Evolutionary conservation across 2,329 filamentous ascomycete species (phyloP).

Genomic region (Fusarium humuli): DNA sequence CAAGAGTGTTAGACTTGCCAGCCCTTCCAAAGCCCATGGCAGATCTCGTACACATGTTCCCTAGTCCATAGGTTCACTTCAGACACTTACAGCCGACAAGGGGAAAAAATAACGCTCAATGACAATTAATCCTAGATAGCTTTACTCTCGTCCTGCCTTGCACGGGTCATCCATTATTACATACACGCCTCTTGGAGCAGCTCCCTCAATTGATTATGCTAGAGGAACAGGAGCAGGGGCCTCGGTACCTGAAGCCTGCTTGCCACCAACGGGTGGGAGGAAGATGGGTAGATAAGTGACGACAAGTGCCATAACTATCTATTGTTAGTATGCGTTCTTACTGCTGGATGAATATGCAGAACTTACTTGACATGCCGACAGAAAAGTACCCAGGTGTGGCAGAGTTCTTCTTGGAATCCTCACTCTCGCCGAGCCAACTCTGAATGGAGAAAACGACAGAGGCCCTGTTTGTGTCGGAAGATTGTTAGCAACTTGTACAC

Average conservation of each 20-base stretch:
- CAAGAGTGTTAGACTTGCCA: not conserved
- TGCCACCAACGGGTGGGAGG: conserved; percentile 55
- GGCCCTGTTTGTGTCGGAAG: conserved; percentile 63
- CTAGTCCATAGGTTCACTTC: not conserved
- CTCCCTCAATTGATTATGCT: conserved; percentile 15
- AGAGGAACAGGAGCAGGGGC: conserved; percentile 42
- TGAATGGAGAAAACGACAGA: conserved; percentile 80
- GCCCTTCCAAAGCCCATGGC: conserved; percentile 12
- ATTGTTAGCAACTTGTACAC: conserved; percentile 16
- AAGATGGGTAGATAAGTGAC: conserved; percentile 65
- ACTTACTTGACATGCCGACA: conserved; percentile 82
- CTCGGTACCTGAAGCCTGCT: conserved; percentile 50
- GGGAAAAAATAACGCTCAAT: conserved; percentile 22
- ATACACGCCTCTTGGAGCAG: not conserved
- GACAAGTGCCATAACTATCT: conserved; percentile 68
- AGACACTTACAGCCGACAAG: not conserved
- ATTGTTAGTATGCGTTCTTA: conserved; percentile 12
- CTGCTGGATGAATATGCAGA: not conserved
- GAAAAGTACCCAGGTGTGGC: conserved; percentile 77
- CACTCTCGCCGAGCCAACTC: conserved; percentile 81
- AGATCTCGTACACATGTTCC: not conserved
- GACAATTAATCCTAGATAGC: conserved; percentile 7
- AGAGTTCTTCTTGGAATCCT: conserved; percentile 71
- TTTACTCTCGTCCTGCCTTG: not conserved
- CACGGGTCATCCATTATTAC: conserved; percentile 2